Percentiles rank a stretch among this genome's conserved stretches.
Evolutionary conservation across 2,329 filamentous ascomycete genomes (phyloP).

Genomic region (Neoscytalidium dimidiatum): DNA sequence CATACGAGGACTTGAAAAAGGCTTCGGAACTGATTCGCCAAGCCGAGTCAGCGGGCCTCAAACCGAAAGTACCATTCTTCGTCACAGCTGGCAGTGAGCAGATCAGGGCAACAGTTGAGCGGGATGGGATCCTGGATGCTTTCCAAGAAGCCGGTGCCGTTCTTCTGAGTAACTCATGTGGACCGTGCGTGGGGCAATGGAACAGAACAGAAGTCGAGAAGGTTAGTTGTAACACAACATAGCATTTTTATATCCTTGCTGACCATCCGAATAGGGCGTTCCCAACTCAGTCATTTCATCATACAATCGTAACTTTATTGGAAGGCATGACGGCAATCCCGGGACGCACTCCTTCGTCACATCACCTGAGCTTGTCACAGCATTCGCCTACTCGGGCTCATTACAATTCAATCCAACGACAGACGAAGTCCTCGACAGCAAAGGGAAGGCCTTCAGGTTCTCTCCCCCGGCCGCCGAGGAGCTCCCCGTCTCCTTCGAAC

Average conservation of each 20-base stretch:
- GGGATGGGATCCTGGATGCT: slow-evolving; percentile 30
- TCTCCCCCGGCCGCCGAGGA: slow-evolving; percentile 28
- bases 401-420: slow-evolving; percentile 32
- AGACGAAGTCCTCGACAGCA: slow-evolving; percentile 22
- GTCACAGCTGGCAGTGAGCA: slow-evolving; percentile 39
- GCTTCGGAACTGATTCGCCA: slow-evolving; percentile 32
- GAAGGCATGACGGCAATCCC: slow-evolving; percentile 41
- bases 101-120: slow-evolving; percentile 35
- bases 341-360: slow-evolving; percentile 53
- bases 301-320: slow-evolving; percentile 42
- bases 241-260: neutral
- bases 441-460: slow-evolving; percentile 28
- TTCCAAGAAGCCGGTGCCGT: slow-evolving; percentile 34
- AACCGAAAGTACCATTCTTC: slow-evolving; percentile 33
- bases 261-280: slow-evolving; percentile 24
- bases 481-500: slow-evolving; percentile 29
- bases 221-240: neutral
- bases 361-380: slow-evolving; percentile 50
- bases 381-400: slow-evolving; percentile 28
- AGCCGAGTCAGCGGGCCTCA: slow-evolving; percentile 33
- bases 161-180: slow-evolving; percentile 38
- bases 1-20: slow-evolving; percentile 39
- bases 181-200: slow-evolving; percentile 40
- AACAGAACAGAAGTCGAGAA: slow-evolving; percentile 34
- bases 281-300: slow-evolving; percentile 38